phyloP scores from a whole-genome alignment of 305 asterid species.

The Fraxinus greggii region DNA sequence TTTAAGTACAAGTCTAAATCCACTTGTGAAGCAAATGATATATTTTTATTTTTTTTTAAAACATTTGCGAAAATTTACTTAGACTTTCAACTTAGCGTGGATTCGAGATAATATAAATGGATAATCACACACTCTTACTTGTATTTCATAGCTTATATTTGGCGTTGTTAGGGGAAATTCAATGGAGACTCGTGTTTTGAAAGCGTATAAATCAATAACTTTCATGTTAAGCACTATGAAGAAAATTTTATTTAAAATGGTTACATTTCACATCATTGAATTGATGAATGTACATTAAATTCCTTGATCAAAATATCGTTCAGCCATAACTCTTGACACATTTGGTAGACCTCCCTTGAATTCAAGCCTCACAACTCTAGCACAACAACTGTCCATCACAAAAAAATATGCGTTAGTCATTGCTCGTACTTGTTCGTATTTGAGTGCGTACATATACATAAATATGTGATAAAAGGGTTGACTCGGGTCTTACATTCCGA shows the following conservation, averaged over 20 bases:
- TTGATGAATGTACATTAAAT: background rate
- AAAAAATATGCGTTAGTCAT: background rate
- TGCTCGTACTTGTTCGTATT: background rate
- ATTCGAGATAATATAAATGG: background rate
- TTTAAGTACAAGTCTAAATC: background rate
- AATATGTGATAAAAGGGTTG: background rate
- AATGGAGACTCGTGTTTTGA: no score
- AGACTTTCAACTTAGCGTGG: background rate
- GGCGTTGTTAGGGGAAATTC: no score
- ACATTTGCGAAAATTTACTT: no score
- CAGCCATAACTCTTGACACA: background rate
- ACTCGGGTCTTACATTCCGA: constrained; percentile 64
- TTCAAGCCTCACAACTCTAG: constrained; percentile 42
- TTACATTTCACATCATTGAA: constrained; percentile 9
- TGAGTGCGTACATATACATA: background rate
- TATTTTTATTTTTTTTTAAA: no score
- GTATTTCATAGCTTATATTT: no score
- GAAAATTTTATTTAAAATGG: background rate
- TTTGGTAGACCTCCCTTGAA: background rate
- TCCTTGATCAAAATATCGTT: background rate
- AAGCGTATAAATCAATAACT: no score
- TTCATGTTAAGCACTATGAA: no score
- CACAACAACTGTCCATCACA: constrained; percentile 41
- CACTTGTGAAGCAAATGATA: background rate
- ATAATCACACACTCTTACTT: no score